Percentiles rank a stretch among this genome's conserved stretches.
Evolutionary conservation across 192 early-diverging fungal species (phyloP).

Genomic region (Pilaira anomala): DNA sequence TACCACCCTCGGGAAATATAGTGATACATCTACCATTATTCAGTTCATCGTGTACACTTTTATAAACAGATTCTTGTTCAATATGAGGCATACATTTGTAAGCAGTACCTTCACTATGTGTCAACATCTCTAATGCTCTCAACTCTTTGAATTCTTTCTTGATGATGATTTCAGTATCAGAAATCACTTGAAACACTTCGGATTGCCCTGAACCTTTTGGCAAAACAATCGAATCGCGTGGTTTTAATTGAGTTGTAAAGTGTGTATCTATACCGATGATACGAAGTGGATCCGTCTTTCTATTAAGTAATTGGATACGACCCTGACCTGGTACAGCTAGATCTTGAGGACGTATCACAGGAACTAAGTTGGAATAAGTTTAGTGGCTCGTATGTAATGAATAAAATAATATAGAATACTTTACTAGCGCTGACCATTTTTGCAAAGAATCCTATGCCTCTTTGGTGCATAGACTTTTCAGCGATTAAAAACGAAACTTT

Average conservation of each 20-base stretch:
- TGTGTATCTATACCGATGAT: conserved; percentile 67
- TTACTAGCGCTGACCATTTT: conserved; percentile 74
- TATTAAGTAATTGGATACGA: conserved; percentile 62
- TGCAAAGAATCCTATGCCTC: conserved; percentile 81
- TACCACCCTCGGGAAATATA: conserved; percentile 98
- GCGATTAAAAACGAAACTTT: conserved; percentile 78
- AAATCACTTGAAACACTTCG: conserved; percentile 74
- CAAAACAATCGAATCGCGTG: conserved; percentile 61
- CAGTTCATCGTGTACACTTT: conserved; percentile 76
- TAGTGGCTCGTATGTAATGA: not conserved
- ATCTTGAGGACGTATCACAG: conserved; percentile 93
- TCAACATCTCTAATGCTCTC: conserved; percentile 61
- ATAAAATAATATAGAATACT: conserved; percentile 24
- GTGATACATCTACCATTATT: conserved; percentile 76
- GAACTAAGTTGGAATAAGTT: conserved; percentile 54
- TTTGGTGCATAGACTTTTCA: conserved; percentile 84
- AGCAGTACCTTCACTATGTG: conserved; percentile 50
- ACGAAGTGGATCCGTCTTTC: conserved; percentile 62
- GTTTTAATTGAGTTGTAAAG: conserved; percentile 65
- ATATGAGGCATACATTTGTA: conserved; percentile 80
- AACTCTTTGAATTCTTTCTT: conserved; percentile 74
- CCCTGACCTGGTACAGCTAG: conserved; percentile 72
- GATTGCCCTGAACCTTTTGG: conserved; percentile 58
- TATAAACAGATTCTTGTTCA: conserved; percentile 86
- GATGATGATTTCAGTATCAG: conserved; percentile 77